These are phyloP conservation scores for Lecanicillium sp. DNA, from an alignment of 2,329 filamentous ascomycete genomes.

Conservation along the genomic window DNA sequence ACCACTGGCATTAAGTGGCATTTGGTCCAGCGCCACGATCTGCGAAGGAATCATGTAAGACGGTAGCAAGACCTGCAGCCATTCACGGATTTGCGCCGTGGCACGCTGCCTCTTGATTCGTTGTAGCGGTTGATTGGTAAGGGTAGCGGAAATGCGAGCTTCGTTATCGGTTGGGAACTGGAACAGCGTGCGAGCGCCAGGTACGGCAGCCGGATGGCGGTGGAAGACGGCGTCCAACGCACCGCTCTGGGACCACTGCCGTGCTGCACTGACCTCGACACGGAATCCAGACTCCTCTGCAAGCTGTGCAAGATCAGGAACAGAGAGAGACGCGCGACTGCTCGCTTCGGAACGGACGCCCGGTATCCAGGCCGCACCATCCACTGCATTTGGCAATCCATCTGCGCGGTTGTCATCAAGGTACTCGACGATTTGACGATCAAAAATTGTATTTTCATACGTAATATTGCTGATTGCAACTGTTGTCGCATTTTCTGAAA, in stretches of 20 bases:
- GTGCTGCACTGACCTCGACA: conserved; percentile 41
- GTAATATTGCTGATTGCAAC: conserved; percentile 23
- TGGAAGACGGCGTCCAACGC: conserved; percentile 26
- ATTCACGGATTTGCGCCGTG: conserved; percentile 3
- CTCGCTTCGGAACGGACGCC: neutral
- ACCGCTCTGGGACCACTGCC: conserved; percentile 26
- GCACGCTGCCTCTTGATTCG: too few species aligned
- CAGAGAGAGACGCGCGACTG: conserved; percentile 12
- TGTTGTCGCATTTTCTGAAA: neutral
- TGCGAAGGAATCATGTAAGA: conserved; percentile 23
- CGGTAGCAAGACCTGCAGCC: conserved; percentile 14
- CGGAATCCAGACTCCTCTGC: conserved; percentile 34
- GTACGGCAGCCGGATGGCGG: conserved; percentile 26
- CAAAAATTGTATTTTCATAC: conserved; percentile 26
- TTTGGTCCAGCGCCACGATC: conserved; percentile 19
- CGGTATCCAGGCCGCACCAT: conserved; percentile 14
- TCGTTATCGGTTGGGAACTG: conserved; percentile 20
- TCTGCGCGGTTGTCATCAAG: conserved; percentile 3
- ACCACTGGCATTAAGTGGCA: conserved; percentile 23
- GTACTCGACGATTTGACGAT: conserved; percentile 18
- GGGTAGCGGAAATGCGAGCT: neutral
- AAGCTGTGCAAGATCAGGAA: conserved; percentile 19
- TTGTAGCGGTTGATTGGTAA: conserved; percentile 19
- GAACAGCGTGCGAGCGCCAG: conserved; percentile 16
- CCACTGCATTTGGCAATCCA: neutral